Base-by-base conservation (phyloP, 352 stramenopile species). In the Phytophthora melonis region DNA sequence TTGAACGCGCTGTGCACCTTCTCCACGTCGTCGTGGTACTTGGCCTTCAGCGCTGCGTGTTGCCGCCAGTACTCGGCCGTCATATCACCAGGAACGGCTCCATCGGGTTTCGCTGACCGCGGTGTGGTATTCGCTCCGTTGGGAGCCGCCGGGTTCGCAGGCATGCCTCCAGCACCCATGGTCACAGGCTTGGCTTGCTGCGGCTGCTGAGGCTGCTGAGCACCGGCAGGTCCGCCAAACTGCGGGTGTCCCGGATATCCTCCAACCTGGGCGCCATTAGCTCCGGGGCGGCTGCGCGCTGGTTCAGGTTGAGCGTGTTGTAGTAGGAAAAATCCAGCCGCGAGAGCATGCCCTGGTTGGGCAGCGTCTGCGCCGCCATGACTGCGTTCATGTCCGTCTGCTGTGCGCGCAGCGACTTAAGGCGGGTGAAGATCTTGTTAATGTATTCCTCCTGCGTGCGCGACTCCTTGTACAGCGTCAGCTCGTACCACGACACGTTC, bases 1-100 rank as follows among this genome's bases (percentile, higher is more conserved):
- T 94, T 93, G 66, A 95, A 95, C 16, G 88, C 88, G 36, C 79
- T 94, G 75, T 95, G 88, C 10, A 95, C 88, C 49, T 93, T 95
- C 47, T 93, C 87, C n/a, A 94, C 88, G 50, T 95, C 87, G 57
- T 89, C 84, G 34, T 92, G 82, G 71, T 94, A 93, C 71, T 95
- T 95, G 54, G 81, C 75, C 65, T 93, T 92, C 21, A 95, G 75
- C 34, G 86, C 84, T 16, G 82, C 84, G 27, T 95, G 88, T 68
- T 95, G 88, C 4, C 81, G 82, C 87, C 88, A 95, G 68, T 95
- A 94, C 66, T 93, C 87, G 3, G 77, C 84, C 1, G 81, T 81
- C 58, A 82, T 88, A 63, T 90, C 85, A 4, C 70, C 77, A 0
- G 68, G 72, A 14, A 70, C 68, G 21, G 62, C 61, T 13, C 72